Conservation (phyloP, 1,284 basidiomycete species). For the Moniliella sp. region DNA sequence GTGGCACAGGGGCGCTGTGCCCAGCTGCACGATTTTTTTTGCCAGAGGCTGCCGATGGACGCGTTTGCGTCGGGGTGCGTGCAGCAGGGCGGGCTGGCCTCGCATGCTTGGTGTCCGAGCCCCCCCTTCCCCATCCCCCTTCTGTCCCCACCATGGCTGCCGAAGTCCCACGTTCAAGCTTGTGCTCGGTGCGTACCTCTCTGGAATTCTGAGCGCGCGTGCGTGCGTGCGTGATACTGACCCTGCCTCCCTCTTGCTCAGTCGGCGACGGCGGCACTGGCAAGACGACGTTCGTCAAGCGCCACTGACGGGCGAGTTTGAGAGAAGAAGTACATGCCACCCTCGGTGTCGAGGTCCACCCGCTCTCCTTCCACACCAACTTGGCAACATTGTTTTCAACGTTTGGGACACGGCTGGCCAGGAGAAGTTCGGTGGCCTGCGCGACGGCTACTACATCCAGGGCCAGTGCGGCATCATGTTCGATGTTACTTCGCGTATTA, state of each 20-base stretch:
- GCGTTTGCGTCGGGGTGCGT: too few species aligned
- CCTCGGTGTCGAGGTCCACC: constrained; percentile 97
- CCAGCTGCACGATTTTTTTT: too few species aligned
- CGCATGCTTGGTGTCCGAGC: too few species aligned
- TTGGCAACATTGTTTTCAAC: constrained; percentile 96
- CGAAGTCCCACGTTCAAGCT: constrained; percentile 93
- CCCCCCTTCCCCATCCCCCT: too few species aligned
- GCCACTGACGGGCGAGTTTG: constrained; percentile 94
- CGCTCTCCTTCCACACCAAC: constrained; percentile 85
- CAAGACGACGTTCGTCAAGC: constrained; percentile 44
- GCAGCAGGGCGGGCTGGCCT: too few species aligned
- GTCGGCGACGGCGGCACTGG: constrained; percentile 96
- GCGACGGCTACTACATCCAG: constrained; percentile 31
- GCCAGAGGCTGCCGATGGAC: too few species aligned
- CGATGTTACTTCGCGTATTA: constrained; percentile 97
- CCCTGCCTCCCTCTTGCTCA: too few species aligned
- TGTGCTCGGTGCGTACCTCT: constrained; percentile 45
- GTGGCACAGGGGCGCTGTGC: too few species aligned
- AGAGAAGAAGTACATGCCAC: constrained; percentile 99
- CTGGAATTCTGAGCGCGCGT: too few species aligned
- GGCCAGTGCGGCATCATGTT: constrained; percentile 99
- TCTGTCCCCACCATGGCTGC: too few species aligned
- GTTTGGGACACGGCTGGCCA: constrained; percentile 99
- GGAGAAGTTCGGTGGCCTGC: constrained; percentile 64
- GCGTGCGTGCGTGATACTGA: too few species aligned